Evolutionary conservation across 108 stramenopile genomes (phyloP).

Genomic region (Nitzschia putrida): DNA sequence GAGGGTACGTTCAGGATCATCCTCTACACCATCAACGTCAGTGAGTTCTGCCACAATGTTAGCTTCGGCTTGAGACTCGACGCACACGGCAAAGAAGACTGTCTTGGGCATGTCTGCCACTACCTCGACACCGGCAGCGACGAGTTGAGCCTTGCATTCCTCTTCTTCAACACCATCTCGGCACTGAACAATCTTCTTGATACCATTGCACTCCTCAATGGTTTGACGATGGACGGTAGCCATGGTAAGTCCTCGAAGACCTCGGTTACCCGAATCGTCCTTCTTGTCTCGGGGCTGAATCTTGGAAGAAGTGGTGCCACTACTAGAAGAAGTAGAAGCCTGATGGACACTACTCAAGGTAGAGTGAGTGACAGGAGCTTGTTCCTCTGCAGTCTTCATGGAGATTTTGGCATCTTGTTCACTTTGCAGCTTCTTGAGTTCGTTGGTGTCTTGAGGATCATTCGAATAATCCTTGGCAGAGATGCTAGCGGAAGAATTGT

Average conservation of each 20-base stretch:
- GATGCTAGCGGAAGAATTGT: too few relatives aligned
- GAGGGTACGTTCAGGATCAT: conserved; percentile 10
- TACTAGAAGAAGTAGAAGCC: too few relatives aligned
- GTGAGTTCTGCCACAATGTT: conserved; percentile 6
- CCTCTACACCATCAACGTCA: conserved; percentile 11
- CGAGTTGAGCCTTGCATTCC: background rate
- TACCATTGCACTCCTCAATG: conserved; percentile 7
- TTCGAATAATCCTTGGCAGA: background rate
- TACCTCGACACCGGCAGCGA: conserved; percentile 4
- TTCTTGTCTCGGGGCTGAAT: background rate
- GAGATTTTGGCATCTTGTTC: background rate
- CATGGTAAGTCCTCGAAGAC: background rate
- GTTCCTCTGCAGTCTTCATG: background rate
- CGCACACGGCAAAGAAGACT: conserved; percentile 11
- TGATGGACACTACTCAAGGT: background rate
- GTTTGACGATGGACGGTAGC: background rate
- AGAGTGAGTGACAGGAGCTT: background rate
- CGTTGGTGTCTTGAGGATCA: background rate
- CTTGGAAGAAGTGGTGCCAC: too few relatives aligned
- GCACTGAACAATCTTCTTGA: conserved; percentile 19
- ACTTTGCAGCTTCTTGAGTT: background rate
- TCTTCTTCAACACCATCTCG: conserved; percentile 11
- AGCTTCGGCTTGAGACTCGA: background rate
- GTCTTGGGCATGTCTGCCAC: conserved; percentile 13
- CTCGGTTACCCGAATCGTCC: background rate